A percentile compares a stretch with the other conserved stretches of the same genome.
These are phyloP conservation scores for Coprinellus micaceus DNA, from an alignment of 768 basidiomycete species.

Conservation along the genomic window DNA sequence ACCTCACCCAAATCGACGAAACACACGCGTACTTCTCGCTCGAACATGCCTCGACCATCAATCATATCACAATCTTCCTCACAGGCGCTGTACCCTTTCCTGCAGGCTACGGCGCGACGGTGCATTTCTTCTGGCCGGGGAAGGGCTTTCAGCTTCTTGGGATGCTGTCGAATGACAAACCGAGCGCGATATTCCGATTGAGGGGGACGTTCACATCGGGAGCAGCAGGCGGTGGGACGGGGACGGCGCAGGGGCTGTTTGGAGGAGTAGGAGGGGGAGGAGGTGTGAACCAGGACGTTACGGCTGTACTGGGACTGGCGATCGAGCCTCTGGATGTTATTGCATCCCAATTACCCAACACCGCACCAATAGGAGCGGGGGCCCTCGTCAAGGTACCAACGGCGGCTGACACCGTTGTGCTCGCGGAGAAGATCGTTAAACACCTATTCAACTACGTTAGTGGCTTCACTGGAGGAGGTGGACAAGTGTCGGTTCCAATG, in stretches of 20 bases:
- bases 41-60: slow-evolving; percentile 65
- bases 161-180: slow-evolving; percentile 88
- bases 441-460: slow-evolving; percentile 75
- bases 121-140: slow-evolving; percentile 84
- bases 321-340: slow-evolving; percentile 72
- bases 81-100: slow-evolving; percentile 63
- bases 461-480: slow-evolving; percentile 48
- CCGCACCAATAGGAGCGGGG: not conserved
- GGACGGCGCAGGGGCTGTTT: slow-evolving; percentile 24
- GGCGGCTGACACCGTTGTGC: slow-evolving; percentile 16
- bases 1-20: slow-evolving; percentile 76
- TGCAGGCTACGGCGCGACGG: slow-evolving; percentile 77
- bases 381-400: slow-evolving; percentile 42
- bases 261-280: not conserved
- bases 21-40: slow-evolving; percentile 82
- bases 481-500: slow-evolving; percentile 57
- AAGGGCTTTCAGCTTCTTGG: slow-evolving; percentile 84
- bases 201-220: slow-evolving; percentile 50
- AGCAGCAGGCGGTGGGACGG: slow-evolving; percentile 30
- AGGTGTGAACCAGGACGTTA: slow-evolving; percentile 39
- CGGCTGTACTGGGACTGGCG: slow-evolving; percentile 74
- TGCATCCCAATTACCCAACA: slow-evolving; percentile 36
- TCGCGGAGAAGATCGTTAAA: slow-evolving; percentile 69
- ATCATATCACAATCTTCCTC: slow-evolving; percentile 84
- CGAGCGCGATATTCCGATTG: slow-evolving; percentile 84